Base-by-base conservation (phyloP, 495 filamentous ascomycete species). In the Aspergillus cristatus region DNA sequence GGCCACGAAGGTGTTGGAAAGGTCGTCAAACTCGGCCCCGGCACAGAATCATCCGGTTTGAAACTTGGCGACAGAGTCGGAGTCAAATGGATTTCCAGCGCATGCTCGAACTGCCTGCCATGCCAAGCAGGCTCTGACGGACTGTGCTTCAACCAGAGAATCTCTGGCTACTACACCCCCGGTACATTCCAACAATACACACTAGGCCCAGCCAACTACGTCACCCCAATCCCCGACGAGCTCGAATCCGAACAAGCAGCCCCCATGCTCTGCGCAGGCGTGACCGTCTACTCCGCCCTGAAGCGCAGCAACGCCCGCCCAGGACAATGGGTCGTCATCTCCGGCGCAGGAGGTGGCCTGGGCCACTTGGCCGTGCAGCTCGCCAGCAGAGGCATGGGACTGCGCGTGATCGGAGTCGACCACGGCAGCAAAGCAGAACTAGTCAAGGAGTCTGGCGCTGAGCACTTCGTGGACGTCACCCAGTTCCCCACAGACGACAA, bases 151-250 rank as follows among this genome's bases (percentile, higher is more conserved):
- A 72, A 74, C 36, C 62, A 65, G 33, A 76, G 74, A 47, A 48
- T 79, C 28, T 65, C 62, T n/a, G 64, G 69, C 15, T 74, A 71
- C 54, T 71, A 72, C 43, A 62, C 64, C 18, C 79, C 79, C 0
- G 80, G 81, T 22, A 86, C 79, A 16, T 85, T 86, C 57, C 79
- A 82, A 53, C 76, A 84, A 54, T 86, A 83, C 48, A 70, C 72
- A n/a, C 40, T 81, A 1, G 72, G 70, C 0, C 74, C 77, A 5
- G 78, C 78, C 3, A 71, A 71, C 52, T 78, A 84, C 46, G 78
- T 84, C 14, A 83, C 79, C 1, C 77, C 76, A 1, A 81, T 84
- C 53, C 81, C 81, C 5, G 79, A 81, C 3, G 58, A 50, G 4
- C 57, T 84, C 4, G 52, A 55, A 10, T 75, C 71, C 2, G 76